Base-by-base conservation (phyloP, 164 flowering plant species). In the Saururus chinensis region DNA sequence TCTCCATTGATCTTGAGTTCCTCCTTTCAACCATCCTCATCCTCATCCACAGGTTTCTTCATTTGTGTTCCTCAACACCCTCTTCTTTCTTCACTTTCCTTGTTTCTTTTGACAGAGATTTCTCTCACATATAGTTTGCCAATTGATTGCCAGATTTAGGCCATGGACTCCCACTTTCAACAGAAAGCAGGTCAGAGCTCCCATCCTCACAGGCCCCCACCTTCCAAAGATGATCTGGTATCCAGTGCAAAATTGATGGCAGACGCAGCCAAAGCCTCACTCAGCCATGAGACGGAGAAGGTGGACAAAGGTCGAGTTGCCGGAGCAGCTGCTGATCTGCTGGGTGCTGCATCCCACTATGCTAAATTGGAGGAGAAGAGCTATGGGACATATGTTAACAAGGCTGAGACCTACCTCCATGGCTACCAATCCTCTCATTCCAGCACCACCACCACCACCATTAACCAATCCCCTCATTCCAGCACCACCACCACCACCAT, bases 361-460 rank as follows among this genome's bases (percentile, higher is more conserved):
- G 85, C 80, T 13, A 78, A 78, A 60, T 55, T 81, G 52, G 81
- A 80, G 11, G 60, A 66, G 64, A 75, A 63, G 64, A 30, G 74
- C 40, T 22, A 66, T 21, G 85, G 85, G 20, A 68, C 67, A 63
- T 83, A 78, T 63, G 68, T 76, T 4, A 70, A 70, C 0, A 59
- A 79, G 74, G 88, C 88, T 6, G 82, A 79, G 79, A 45, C 53
- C 42, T 79, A 77, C 62, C 82, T 81, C 58, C 81, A 81, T 60
- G 51, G 76, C 45, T 81, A 79, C 70, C 62, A 69, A 14, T n/a
- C 80, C 4, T 65, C 75, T 9, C 71, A 67, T 9, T 40, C 79
- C 58, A 22, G 74, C 58, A 41, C 51, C 48, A 51, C 74, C 35
- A 51, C 59, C 24, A 9, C 60, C 6, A 30, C 40, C 19, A n/a